Base-by-base conservation (phyloP, 129 eudicot species). In the Dittrichia graveolens region DNA sequence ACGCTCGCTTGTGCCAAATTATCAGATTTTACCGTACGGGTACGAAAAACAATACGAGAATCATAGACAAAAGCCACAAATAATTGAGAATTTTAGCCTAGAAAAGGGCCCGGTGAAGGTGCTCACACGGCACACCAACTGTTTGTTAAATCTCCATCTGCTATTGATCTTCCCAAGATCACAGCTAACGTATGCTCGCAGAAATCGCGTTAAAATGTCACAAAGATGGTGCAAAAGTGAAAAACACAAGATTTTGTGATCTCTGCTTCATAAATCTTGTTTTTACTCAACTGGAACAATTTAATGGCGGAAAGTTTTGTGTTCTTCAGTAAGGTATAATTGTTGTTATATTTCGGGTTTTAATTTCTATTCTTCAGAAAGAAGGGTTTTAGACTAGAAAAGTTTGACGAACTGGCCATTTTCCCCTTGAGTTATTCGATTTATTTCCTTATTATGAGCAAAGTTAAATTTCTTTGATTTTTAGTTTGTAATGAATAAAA, bases 291-390 rank as follows among this genome's bases (percentile, higher is more conserved):
- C 31, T 24, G 31, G 31, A n/a, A 44, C 76, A 59, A 50, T 73
- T 61, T 11, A 61, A 74, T 74, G 78, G 78, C 71, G 38, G 78
- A 74, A 48, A 74, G 10, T 62, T 61, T 74, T 50, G 53, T 62
- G 52, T 61, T 49, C 78, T 74, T 62, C 41, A 74, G 10, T 62
- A 74, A 74, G 78, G 78, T 74, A 73, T 16, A 9, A 13, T 50
- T 37, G 7, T 61, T 47, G 14, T 11, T 44, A 3, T 5, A 3
- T 42, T 11, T 57, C 19, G n/a, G 3, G 31, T 13, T 49, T 68
- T 52, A 4, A 5, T 15, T 16, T 10, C 16, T 15, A 9, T 19
- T 18, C 8, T 56, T 6, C n/a, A 9, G 14, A 7, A 48, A 48
- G 7, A 43, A 5, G 5, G 9, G 2, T 43, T 5, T 7, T 43